Evolutionary conservation across 2,329 filamentous ascomycete genomes (phyloP).

Genomic region (Ophiostoma fasciatum): DNA sequence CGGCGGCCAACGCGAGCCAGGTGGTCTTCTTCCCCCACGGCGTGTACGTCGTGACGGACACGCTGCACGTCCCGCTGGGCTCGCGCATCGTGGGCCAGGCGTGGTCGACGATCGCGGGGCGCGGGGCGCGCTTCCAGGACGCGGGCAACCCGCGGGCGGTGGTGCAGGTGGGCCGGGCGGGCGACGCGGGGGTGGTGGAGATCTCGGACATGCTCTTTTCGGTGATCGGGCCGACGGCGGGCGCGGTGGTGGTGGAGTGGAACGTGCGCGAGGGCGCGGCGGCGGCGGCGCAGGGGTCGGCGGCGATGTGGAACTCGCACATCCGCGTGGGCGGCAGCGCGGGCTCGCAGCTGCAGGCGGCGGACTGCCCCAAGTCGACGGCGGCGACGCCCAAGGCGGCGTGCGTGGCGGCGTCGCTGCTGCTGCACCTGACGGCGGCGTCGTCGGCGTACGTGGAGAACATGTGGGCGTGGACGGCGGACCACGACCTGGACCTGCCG

Average conservation of each 20-base stretch:
- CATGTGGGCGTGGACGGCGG: constrained; percentile 51
- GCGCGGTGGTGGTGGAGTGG: constrained; percentile 58
- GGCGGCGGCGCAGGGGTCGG: constrained; percentile 27
- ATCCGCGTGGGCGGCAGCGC: constrained; percentile 55
- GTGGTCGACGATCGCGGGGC: constrained; percentile 42
- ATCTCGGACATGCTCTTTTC: constrained; percentile 54
- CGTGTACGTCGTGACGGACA: constrained; percentile 13
- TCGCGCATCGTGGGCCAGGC: constrained; percentile 56
- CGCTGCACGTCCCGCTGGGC: constrained; percentile 36
- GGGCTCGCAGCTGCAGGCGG: constrained; percentile 48
- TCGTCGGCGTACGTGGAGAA: constrained; percentile 31
- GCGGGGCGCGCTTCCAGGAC: constrained; percentile 42
- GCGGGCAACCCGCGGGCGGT: constrained; percentile 46
- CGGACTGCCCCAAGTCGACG: constrained; percentile 35
- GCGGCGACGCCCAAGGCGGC: constrained; percentile 24
- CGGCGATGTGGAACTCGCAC: constrained; percentile 53
- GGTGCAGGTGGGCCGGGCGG: constrained; percentile 47
- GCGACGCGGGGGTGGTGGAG: constrained; percentile 49
- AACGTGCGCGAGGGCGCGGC: constrained; percentile 40
- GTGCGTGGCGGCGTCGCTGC: constrained; percentile 40
- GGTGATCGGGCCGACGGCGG: constrained; percentile 48
- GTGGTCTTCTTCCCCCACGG: constrained; percentile 15
- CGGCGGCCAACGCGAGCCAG: neutral
- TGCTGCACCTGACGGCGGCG: constrained; percentile 28
- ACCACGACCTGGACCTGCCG: constrained; percentile 27